A percentile compares a stretch with the other conserved stretches of the same genome.
phyloP scores from a whole-genome alignment of 1,139 yeast genomes.

The Taphrina betulina region DNA sequence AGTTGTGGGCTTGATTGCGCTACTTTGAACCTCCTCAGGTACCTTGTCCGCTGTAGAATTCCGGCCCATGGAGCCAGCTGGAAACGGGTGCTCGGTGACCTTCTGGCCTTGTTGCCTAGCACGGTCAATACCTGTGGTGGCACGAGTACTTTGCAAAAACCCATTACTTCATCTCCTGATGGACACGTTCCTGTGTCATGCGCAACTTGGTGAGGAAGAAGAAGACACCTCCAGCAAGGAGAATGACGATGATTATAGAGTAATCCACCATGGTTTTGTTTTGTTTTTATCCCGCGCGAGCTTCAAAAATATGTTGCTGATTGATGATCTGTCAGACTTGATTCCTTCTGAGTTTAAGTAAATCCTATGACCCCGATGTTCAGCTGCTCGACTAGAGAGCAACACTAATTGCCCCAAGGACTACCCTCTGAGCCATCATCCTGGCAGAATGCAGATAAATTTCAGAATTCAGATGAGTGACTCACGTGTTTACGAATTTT shows the following conservation, averaged over 20 bases:
- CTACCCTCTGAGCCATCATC: no score
- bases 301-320: no score
- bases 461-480: no score
- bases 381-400: no score
- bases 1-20: neutral
- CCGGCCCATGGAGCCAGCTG: constrained; percentile 29
- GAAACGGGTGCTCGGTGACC: constrained; percentile 27
- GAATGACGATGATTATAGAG: constrained; percentile 10
- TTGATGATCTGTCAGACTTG: no score
- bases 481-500: no score
- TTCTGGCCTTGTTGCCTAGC: constrained; percentile 3
- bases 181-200: constrained; percentile 21
- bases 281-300: no score
- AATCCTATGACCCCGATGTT: no score
- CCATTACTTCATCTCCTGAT: constrained; percentile 9
- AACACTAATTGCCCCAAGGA: no score
- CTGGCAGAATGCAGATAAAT: no score
- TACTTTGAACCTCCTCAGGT: neutral
- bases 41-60: neutral
- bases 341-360: no score
- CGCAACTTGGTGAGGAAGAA: constrained; percentile 21
- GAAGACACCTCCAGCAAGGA: constrained; percentile 22
- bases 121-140: neutral
- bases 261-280: neutral
- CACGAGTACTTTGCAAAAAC: neutral